phyloP scores from a whole-genome alignment of 2,329 filamentous ascomycete species.

The Xylariaceae sp. region DNA sequence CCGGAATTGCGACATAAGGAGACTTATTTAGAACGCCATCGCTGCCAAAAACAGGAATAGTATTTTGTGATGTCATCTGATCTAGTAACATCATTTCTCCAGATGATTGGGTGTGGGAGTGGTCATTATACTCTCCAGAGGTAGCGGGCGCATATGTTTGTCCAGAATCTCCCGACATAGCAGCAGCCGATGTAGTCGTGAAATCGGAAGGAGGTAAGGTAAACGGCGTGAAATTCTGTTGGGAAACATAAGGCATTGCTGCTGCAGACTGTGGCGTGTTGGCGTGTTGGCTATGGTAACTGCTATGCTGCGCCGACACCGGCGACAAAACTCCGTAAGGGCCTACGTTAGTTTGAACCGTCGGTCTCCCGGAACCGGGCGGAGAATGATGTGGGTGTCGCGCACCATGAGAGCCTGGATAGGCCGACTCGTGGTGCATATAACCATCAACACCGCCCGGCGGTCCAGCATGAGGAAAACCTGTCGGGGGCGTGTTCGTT shows the following conservation, averaged over 20 bases:
- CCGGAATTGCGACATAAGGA: conserved; percentile 79
- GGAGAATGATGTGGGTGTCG: conserved; percentile 46
- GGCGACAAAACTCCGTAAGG: conserved; percentile 58
- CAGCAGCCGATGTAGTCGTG: conserved; percentile 42
- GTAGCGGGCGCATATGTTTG: conserved; percentile 44
- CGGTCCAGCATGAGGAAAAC: conserved; percentile 39
- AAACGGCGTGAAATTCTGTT: conserved; percentile 66
- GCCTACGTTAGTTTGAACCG: conserved; percentile 50
- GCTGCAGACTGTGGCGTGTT: conserved; percentile 49
- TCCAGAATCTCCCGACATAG: conserved; percentile 39
- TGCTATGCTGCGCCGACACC: conserved; percentile 50
- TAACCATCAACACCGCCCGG: conserved; percentile 47
- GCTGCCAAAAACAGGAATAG: conserved; percentile 84
- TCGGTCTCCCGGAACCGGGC: conserved; percentile 47
- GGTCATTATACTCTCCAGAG: conserved; percentile 50
- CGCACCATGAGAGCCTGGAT: conserved; percentile 36
- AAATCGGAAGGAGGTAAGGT: conserved; percentile 65
- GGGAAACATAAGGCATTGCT: conserved; percentile 54
- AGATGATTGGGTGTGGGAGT: conserved; percentile 45
- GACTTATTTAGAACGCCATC: conserved; percentile 81
- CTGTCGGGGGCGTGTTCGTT: conserved; percentile 45
- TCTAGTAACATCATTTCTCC: conserved; percentile 63
- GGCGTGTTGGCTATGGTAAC: conserved; percentile 50
- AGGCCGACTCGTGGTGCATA: conserved; percentile 45
- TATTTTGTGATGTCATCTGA: conserved; percentile 64